Evolutionary conservation across 306 rosid genomes (phyloP).

Genomic region (Calophaca sinica): DNA sequence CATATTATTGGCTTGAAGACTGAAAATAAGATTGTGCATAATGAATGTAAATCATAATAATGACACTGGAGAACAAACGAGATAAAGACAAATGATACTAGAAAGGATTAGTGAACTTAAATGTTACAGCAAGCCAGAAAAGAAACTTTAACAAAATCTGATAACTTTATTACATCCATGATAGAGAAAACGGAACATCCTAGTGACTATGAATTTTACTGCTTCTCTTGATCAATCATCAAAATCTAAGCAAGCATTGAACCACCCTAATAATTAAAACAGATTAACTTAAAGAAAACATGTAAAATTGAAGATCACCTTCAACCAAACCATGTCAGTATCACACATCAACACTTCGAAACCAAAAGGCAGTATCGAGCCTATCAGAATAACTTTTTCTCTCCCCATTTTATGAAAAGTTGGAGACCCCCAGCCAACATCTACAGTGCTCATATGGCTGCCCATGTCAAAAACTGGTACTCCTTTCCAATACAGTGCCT

Average conservation of each 20-base stretch:
- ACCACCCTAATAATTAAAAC: constrained; percentile 28
- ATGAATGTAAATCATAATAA: constrained; percentile 22
- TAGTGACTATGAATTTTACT: constrained; percentile 11
- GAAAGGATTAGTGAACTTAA: not conserved
- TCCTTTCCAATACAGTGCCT: constrained; percentile 96
- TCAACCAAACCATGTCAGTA: constrained; percentile 95
- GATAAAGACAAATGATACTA: not conserved
- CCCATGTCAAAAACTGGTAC: constrained; percentile 98
- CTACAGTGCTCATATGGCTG: constrained; percentile 88
- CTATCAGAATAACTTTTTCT: constrained; percentile 87
- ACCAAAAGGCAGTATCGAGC: constrained; percentile 79
- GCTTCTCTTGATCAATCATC: constrained; percentile 11
- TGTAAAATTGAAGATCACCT: constrained; percentile 58
- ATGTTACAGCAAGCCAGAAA: constrained; percentile 23
- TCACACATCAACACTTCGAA: constrained; percentile 93
- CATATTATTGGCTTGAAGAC: constrained; percentile 31
- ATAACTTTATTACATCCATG: constrained; percentile 8
- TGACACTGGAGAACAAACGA: not conserved
- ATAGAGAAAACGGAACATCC: constrained; percentile 30
- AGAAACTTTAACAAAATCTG: constrained; percentile 19
- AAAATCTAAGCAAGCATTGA: constrained; percentile 27
- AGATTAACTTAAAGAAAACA: not conserved
- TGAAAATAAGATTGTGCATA: not conserved
- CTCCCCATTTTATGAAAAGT: constrained; percentile 96
- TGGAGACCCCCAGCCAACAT: constrained; percentile 96